Base-by-base conservation (phyloP, 257 asterid genomes). In the Scutellaria barbata region DNA sequence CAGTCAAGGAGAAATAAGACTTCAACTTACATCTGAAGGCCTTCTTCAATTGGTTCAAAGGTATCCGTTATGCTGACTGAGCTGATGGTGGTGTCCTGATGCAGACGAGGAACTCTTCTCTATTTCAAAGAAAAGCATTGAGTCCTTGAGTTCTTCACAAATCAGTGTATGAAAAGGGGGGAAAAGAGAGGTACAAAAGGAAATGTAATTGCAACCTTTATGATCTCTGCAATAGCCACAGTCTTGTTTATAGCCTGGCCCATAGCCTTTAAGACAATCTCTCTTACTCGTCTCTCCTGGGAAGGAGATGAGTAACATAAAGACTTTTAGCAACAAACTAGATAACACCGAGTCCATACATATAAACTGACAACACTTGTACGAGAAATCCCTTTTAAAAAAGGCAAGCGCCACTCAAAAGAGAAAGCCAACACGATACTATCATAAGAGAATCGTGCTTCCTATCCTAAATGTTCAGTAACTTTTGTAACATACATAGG, bases 41-140 rank as follows among this genome's bases (percentile, higher is more conserved):
- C 99, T 85, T 94, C 98, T 84, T 94, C 99, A 80, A 94, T 86
- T 81, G 99, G 98, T 79, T 91, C 99, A 86, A 95, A 94, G 11
- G 89, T 82, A 73, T 94, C 99, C 1, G 93, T 89, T 62, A 94
- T 88, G 86, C 96, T 94, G 74, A 89, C 81, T 56, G 99, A 94
- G 80, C 96, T 85, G 76, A 94, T 91, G 58, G 89, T 83, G 59
- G 96, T 89, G 78, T 91, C 96, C 60, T 94, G 99, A 81, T 94
- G 90, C 81, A 94, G 74, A 45, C 76, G 83, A 74, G 96, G 98
- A 76, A 83, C 79, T 76, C 96, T 91, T 82, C 83, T 89, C 99
- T 94, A 82, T 67, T 78, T 69, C 64, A 64, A 68, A 66, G 63
- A 10, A 68, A 73, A 68, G 66, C 11, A 14, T 20, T 2, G 35